Conservation (phyloP, 257 asterid species). For the Ophiorrhiza pumila region DNA sequence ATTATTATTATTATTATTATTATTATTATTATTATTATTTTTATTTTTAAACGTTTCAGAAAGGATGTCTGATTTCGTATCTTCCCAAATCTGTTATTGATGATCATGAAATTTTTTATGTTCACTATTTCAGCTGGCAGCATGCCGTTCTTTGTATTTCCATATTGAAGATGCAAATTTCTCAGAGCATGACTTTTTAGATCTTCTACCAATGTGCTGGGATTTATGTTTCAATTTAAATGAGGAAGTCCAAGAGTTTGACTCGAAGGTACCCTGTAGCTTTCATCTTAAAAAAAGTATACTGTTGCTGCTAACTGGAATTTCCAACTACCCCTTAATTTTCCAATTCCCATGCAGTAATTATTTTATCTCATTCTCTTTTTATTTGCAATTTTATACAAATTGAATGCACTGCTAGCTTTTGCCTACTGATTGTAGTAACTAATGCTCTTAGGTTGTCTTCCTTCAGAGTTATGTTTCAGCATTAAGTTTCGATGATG, state of each 20-base stretch:
- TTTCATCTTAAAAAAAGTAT: constrained; percentile 14
- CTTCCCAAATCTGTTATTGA: not conserved
- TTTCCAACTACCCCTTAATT: not conserved
- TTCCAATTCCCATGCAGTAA: not conserved
- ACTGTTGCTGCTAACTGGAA: constrained; percentile 6
- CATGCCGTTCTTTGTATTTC: constrained; percentile 83
- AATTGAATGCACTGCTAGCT: not conserved
- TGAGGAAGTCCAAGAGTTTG: constrained; percentile 92
- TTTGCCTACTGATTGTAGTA: not conserved
- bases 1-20: too few species aligned
- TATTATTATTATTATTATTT: too few species aligned
- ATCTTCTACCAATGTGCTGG: constrained; percentile 89
- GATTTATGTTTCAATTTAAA: constrained; percentile 80
- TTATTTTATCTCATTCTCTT: not conserved
- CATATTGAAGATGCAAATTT: constrained; percentile 94
- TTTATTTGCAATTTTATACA: not conserved
- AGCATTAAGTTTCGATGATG: not conserved
- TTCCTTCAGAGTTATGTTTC: not conserved
- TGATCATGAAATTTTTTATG: constrained; percentile 16
- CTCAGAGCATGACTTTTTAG: constrained; percentile 74
- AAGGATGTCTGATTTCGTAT: not conserved
- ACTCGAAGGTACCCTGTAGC: constrained; percentile 67
- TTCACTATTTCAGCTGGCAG: constrained; percentile 71
- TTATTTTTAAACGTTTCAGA: too few species aligned
- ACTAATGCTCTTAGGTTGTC: not conserved